Evolutionary conservation across 768 basidiomycete species (phyloP).

Genomic region (Serendipita indica): DNA sequence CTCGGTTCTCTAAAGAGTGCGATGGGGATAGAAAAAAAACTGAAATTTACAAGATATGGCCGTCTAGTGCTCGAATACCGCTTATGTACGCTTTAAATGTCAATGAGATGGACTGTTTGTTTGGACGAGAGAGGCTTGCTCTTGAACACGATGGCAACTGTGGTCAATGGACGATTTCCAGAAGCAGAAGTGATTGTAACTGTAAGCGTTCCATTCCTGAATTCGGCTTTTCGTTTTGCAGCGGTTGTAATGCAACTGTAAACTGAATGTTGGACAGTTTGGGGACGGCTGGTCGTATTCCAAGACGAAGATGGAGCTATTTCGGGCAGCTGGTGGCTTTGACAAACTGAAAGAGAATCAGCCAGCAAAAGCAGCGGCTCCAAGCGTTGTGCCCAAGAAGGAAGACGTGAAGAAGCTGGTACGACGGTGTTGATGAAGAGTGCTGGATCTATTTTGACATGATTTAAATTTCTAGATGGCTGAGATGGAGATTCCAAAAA

Average conservation of each 20-base stretch:
- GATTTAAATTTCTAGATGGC: neutral
- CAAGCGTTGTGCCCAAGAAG: conserved; percentile 1
- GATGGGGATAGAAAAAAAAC: neutral
- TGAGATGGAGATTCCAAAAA: conserved; percentile 7
- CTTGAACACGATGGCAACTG: neutral
- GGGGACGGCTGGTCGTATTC: conserved; percentile 7
- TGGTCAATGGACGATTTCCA: conserved; percentile 6
- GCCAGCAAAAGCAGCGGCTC: neutral
- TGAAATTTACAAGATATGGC: too few species aligned
- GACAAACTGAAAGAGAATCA: conserved; percentile 1
- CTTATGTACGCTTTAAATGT: too few species aligned
- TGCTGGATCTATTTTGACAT: neutral
- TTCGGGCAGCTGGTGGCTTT: conserved; percentile 4
- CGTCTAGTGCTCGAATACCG: too few species aligned
- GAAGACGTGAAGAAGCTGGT: conserved; percentile 7
- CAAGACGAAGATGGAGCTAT: conserved; percentile 6
- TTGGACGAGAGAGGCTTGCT: too few species aligned
- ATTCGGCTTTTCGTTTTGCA: neutral
- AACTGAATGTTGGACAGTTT: neutral
- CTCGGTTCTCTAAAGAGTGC: neutral
- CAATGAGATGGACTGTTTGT: too few species aligned
- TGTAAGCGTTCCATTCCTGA: neutral
- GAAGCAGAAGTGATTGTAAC: conserved; percentile 8
- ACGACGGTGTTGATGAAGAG: neutral
- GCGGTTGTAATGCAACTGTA: neutral